Percentiles rank a stretch among this genome's conserved stretches.
phyloP scores from a whole-genome alignment of 2,329 filamentous ascomycete species.

The Beauveria sp. region DNA sequence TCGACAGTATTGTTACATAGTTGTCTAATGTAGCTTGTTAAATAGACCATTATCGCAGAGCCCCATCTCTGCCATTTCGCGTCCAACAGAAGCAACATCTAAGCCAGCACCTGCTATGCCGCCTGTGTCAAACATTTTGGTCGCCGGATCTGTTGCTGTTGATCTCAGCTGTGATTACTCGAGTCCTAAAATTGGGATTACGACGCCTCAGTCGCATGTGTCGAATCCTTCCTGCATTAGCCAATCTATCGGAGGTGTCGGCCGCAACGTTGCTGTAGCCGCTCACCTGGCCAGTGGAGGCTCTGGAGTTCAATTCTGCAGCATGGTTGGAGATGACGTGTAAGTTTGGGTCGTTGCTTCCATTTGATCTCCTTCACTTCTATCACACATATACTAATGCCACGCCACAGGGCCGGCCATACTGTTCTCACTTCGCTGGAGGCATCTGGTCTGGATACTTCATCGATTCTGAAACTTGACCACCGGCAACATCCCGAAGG shows the following conservation, averaged over 20 bases:
- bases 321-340: slow-evolving; percentile 72
- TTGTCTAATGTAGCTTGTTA: slow-evolving; percentile 30
- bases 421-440: slow-evolving; percentile 62
- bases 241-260: slow-evolving; percentile 84
- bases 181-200: slow-evolving; percentile 19
- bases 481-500: slow-evolving; percentile 40
- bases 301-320: slow-evolving; percentile 64
- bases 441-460: slow-evolving; percentile 54
- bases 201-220: slow-evolving; percentile 55
- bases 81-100: background rate
- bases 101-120: background rate
- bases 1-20: slow-evolving; percentile 16
- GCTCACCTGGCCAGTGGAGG: slow-evolving; percentile 59
- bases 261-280: slow-evolving; percentile 83
- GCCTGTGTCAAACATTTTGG: slow-evolving; percentile 45
- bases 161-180: slow-evolving; percentile 78
- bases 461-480: slow-evolving; percentile 52
- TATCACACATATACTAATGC: background rate
- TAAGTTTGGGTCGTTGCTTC: slow-evolving; percentile 26
- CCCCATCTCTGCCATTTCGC: background rate
- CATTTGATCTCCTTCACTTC: background rate
- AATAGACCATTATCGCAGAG: slow-evolving; percentile 15
- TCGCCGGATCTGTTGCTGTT: slow-evolving; percentile 83
- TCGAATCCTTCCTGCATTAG: slow-evolving; percentile 79
- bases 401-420: slow-evolving; percentile 53